Base-by-base conservation (phyloP, 2,329 filamentous ascomycete genomes). In the Trichothecium roseum region DNA sequence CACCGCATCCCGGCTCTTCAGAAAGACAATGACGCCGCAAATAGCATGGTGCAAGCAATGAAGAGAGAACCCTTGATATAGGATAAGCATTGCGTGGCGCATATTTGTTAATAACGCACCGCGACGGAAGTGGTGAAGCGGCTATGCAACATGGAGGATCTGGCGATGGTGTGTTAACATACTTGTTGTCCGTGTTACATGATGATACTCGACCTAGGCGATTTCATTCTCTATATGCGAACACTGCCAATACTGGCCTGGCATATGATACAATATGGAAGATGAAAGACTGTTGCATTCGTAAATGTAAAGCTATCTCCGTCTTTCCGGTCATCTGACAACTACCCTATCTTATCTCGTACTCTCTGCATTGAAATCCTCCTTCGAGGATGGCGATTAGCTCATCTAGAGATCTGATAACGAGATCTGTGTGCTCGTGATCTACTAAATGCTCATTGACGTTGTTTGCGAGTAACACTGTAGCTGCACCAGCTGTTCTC, bases 391-490 rank as follows among this genome's bases (percentile, higher is more conserved):
- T 67, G 8, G 63, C 67, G 36, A 91, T 74, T 44, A 94, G 57
- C 40, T 94, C 84, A 52, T 93, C 85, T 40, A 94, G 55, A 27
- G 72, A 68, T 42, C 60, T 55, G 35, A 94, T 80, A 9, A 78
- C 78, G 31, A 89, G 49, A 56, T 93, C 85, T 0, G 85, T 93
- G 54, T 86, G 74, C 43, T 78, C 71, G 52, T 93, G 83, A 17
- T 73, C 66, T 7, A 68, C 74, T 39, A 94, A 54, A 44, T 81
- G 69, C 37, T 56, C 57, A 52, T 94, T 94, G n/a, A 72, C 78
- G n/a, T 84, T 76, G 50, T 93, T 93, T 13, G 81, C 70, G 30
- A 98, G 64, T 52, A 96, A 53, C n/a, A 96, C 87, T 0, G 91
- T 96, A 24, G 86, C 83, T 2, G 88, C 85, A 1, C 89, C 89